Evolutionary conservation across 768 basidiomycete species (phyloP).

Genomic region (Termitomyces bulborhizus): DNA sequence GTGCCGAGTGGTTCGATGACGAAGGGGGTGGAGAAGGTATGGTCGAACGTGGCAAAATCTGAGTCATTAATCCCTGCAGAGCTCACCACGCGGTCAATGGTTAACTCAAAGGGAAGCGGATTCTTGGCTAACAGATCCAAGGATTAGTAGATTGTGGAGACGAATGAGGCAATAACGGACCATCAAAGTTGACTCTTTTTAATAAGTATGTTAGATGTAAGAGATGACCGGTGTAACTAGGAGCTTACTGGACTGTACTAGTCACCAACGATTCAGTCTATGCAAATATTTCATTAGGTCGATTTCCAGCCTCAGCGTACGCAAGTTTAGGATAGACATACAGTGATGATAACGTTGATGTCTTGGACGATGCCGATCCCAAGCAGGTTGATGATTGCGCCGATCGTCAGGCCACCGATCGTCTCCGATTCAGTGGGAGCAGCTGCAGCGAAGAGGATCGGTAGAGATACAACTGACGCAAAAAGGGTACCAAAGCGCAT

Average conservation of each 20-base stretch:
- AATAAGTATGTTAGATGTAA: background rate
- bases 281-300: background rate
- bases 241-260: conserved; percentile 30
- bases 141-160: background rate
- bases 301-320: no score
- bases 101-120: conserved; percentile 39
- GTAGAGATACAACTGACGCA: conserved; percentile 19
- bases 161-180: conserved; percentile 12
- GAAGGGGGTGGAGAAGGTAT: conserved; percentile 46
- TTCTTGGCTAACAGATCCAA: conserved; percentile 26
- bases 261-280: conserved; percentile 30
- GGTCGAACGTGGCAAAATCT: conserved; percentile 52
- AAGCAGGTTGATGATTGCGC: conserved; percentile 34
- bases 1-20: conserved; percentile 43
- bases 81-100: conserved; percentile 34
- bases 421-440: conserved; percentile 14
- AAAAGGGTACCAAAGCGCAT: conserved; percentile 9
- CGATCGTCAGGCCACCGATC: conserved; percentile 21
- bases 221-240: background rate
- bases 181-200: conserved; percentile 31
- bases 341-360: conserved; percentile 33
- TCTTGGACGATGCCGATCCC: conserved; percentile 32
- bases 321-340: conserved; percentile 5
- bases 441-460: conserved; percentile 20
- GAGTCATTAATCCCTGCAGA: conserved; percentile 46